phyloP scores from a whole-genome alignment of 176 grass and related monocot species.

The Cenchrus americanus region DNA sequence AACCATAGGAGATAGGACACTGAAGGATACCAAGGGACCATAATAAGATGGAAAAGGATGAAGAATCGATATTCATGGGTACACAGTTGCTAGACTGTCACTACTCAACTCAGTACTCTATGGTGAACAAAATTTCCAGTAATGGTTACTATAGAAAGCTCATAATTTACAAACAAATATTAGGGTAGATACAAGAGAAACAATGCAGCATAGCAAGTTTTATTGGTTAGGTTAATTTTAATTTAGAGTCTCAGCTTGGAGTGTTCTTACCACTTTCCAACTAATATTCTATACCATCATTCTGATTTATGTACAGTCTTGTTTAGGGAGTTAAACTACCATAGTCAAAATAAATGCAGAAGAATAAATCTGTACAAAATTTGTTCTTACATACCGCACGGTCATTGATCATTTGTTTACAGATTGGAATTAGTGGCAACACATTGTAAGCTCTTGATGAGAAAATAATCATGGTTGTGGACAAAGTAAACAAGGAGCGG shows the following conservation, averaged over 20 bases:
- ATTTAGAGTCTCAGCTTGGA: conserved; percentile 16
- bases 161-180: background rate
- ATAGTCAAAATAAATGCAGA: conserved; percentile 33
- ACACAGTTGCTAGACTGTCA: conserved; percentile 6
- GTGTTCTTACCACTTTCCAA: conserved; percentile 26
- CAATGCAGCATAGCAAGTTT: background rate
- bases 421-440: conserved; percentile 77
- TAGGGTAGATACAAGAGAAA: background rate
- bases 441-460: conserved; percentile 90
- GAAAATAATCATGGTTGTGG: conserved; percentile 97
- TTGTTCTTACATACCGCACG: conserved; percentile 63
- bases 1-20: background rate
- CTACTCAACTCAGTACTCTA: background rate
- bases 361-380: conserved; percentile 21
- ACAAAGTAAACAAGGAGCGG: conserved; percentile 80
- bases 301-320: conserved; percentile 1
- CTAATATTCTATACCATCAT: conserved; percentile 11
- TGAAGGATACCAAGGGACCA: conserved; percentile 15
- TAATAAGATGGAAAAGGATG: conserved; percentile 38
- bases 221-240: conserved; percentile 9
- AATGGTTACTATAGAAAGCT: conserved; percentile 20
- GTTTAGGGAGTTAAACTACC: conserved; percentile 28
- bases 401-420: conserved; percentile 77
- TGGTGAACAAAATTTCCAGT: conserved; percentile 1
- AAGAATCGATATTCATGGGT: conserved; percentile 10